Evolutionary conservation across 169 alveolate species (phyloP), one percentile per base, ranked within the genome.

Genomic region (Eimeria necatrix): DNA sequence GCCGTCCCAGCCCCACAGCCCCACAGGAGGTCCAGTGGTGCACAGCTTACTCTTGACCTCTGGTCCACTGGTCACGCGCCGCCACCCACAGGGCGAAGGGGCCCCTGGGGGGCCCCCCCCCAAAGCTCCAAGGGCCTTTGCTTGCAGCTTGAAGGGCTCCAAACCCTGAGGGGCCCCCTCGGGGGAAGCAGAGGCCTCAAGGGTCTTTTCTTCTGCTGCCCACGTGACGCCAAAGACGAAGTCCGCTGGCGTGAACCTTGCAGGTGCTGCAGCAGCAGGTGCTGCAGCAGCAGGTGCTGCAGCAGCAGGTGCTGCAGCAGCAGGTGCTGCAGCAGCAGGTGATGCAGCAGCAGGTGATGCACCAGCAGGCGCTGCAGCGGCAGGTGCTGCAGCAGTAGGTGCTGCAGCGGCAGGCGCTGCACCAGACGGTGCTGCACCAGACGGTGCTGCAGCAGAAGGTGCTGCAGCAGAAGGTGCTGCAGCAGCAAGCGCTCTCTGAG

Each of bases 151-250:
- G 10, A 83, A 59, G 46, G 91, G 91, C 46, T 83, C 76, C 18
- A 18, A 52, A 32, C 78, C 78, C 78, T 52, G 56, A 32, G 91
- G 91, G 59, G 46, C 53, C 32, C 76, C 32, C 7, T 3, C 76
- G n/a, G 76, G 91, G 26, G 46, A 59, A 8, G 76, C 41, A 8
- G 71, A 14, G 6, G 91, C 76, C 32, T 41, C 10, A 24, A 14
- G 4, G 4, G 41, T 32, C 24, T 14, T 20, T 5, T 10, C 0
- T 26, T 59, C 91, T 32, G 91, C 56, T 59, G 78, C n/a, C 91
- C 91, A 83, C 10, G 91, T 56, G 16, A 56, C 49, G 60, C 91
- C 91, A 56, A 83, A 83, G 78, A 83, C 91, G 48, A 83, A 83
- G 59, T 83, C 91, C 14, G 91, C 78, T 32, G 91, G 60, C 12